Conservation (phyloP, 768 basidiomycete species). For the Hortiboletus flavorubellus region DNA sequence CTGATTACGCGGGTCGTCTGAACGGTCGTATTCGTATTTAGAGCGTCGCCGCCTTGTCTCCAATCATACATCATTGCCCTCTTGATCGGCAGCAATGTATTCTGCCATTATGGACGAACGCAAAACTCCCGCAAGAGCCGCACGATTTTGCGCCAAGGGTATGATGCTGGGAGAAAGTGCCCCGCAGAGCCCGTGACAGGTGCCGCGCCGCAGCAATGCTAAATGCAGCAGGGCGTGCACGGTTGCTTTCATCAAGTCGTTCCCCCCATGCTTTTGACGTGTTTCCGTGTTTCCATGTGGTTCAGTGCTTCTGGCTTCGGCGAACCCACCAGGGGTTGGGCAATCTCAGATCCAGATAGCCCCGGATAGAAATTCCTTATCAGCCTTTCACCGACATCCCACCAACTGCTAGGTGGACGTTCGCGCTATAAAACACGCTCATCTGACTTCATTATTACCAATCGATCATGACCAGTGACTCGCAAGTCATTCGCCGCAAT, state of each 20-base stretch:
- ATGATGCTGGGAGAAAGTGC: constrained; percentile 4
- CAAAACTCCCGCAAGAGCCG: constrained; percentile 10
- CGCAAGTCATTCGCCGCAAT: constrained; percentile 5
- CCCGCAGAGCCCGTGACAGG: background rate
- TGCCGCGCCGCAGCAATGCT: constrained; percentile 4
- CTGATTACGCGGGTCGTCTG: constrained; percentile 20
- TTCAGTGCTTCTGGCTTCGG: constrained; percentile 15
- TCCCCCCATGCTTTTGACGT: constrained; percentile 28
- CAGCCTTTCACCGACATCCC: constrained; percentile 28
- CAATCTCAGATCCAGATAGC: constrained; percentile 25
- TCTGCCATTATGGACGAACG: constrained; percentile 5
- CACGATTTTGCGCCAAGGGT: constrained; percentile 7
- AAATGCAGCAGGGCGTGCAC: constrained; percentile 15
- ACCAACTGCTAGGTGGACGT: background rate
- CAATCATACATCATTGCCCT: constrained; percentile 20
- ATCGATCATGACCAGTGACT: constrained; percentile 14
- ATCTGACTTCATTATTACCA: constrained; percentile 25
- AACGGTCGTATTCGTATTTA: constrained; percentile 19
- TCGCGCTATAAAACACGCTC: constrained; percentile 11
- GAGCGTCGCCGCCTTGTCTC: constrained; percentile 27
- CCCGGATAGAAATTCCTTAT: constrained; percentile 21
- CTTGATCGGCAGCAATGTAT: constrained; percentile 25
- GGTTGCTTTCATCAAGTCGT: constrained; percentile 12
- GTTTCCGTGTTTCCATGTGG: constrained; percentile 19
- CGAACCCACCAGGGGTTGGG: constrained; percentile 19